Conservation (phyloP, 2,329 filamentous ascomycete species). For the Claviceps humidiphila region DNA sequence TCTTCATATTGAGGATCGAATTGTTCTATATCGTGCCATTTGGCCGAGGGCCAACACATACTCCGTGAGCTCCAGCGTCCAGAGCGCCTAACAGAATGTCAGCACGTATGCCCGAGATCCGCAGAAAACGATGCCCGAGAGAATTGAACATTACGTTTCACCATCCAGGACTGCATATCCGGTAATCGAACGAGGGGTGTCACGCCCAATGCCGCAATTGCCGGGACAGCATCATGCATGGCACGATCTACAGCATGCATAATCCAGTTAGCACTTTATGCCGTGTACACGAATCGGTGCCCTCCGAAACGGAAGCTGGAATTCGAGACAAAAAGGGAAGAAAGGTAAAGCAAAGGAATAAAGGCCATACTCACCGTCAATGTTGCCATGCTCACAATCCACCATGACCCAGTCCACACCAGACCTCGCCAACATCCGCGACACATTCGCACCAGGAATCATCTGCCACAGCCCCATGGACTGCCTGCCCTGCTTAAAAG, state of each 20-base stretch:
- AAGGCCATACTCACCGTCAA: slow-evolving; percentile 24
- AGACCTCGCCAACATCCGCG: slow-evolving; percentile 43
- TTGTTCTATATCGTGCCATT: neutral
- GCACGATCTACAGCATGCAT: slow-evolving; percentile 23
- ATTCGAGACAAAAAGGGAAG: neutral
- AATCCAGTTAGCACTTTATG: neutral
- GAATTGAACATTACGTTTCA: slow-evolving; percentile 23
- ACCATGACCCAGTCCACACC: slow-evolving; percentile 56
- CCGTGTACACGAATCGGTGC: neutral
- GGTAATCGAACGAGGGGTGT: slow-evolving; percentile 37
- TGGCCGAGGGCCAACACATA: slow-evolving; percentile 18
- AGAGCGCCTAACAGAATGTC: slow-evolving; percentile 24
- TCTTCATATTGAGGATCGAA: neutral
- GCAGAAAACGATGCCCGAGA: neutral
- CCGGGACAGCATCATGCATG: slow-evolving; percentile 41
- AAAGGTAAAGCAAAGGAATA: neutral
- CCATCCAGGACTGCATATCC: slow-evolving; percentile 33
- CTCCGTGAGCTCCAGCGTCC: slow-evolving; percentile 35
- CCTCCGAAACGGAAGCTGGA: no score
- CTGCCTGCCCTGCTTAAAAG: slow-evolving; percentile 33
- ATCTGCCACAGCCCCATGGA: slow-evolving; percentile 51
- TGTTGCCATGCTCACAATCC: slow-evolving; percentile 40
- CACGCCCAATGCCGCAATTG: slow-evolving; percentile 32
- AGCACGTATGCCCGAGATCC: neutral
- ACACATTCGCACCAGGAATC: slow-evolving; percentile 46